Conservation (phyloP, 352 stramenopile species). For the Globisporangium sylvaticum region DNA sequence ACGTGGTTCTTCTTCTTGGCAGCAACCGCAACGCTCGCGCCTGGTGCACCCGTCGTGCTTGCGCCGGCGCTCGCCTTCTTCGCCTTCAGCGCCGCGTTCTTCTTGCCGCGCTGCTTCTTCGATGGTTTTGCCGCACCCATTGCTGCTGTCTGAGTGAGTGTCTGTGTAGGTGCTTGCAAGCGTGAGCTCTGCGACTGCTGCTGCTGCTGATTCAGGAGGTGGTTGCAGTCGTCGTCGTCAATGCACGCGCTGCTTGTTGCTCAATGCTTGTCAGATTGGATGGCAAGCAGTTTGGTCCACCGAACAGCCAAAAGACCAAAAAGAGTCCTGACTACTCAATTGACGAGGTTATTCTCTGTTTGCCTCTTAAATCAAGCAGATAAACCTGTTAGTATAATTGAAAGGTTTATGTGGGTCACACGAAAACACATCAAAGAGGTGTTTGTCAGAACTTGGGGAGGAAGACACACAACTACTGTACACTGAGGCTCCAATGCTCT, state of each 20-base stretch:
- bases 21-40: conserved; percentile 13
- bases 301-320: conserved; percentile 2
- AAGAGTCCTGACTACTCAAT: not conserved
- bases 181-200: not conserved
- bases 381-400: too few species aligned
- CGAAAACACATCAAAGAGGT: too few species aligned
- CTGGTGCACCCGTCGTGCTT: conserved; percentile 2
- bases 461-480: not conserved
- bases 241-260: conserved; percentile 4
- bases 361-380: too few species aligned
- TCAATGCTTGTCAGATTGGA: not conserved
- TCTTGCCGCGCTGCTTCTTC: conserved; percentile 79
- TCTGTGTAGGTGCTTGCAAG: not conserved
- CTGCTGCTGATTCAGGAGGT: too few species aligned
- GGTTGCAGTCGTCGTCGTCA: not conserved
- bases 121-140: conserved; percentile 61
- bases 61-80: conserved; percentile 14
- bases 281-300: conserved; percentile 9
- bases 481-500: not conserved
- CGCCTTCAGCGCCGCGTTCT: conserved; percentile 36
- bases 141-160: not conserved
- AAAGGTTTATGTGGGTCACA: too few species aligned
- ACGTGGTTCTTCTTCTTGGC: conserved; percentile 39
- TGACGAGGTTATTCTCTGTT: too few species aligned
- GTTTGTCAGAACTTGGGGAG: too few species aligned